A percentile compares a stretch with the other conserved stretches of the same genome.
Conservation (phyloP, 169 alveolate species). For the Toxoplasma gondii region DNA sequence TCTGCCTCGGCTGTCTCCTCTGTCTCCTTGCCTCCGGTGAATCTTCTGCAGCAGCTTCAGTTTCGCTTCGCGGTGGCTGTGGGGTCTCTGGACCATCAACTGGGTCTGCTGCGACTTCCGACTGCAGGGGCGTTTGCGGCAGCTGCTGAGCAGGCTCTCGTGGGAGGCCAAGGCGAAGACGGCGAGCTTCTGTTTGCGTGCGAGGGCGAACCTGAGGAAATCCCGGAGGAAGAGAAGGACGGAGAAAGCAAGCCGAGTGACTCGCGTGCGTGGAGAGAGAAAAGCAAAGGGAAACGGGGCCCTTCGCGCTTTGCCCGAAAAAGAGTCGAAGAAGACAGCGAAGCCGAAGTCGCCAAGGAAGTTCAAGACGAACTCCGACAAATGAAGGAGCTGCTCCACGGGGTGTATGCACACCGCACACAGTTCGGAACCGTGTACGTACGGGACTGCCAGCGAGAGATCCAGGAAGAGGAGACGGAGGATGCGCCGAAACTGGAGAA, state of each 20-base stretch:
- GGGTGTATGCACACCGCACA: neutral
- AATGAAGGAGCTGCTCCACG: neutral
- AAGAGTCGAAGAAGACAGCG: neutral
- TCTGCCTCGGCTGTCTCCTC: neutral
- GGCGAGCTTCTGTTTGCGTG: neutral
- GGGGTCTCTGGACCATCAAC: neutral
- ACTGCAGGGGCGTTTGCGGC: neutral
- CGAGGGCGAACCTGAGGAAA: neutral
- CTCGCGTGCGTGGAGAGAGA: neutral
- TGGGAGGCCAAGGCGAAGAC: neutral
- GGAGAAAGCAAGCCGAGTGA: neutral
- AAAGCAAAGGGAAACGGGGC: neutral
- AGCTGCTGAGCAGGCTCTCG: neutral
- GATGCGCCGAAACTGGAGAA: neutral
- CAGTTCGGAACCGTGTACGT: neutral
- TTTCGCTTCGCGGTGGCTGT: neutral
- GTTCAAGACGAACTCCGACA: neutral
- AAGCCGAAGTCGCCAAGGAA: neutral
- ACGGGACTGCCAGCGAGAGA: neutral
- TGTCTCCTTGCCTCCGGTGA: neutral
- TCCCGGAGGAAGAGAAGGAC: neutral
- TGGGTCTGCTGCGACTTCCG: neutral
- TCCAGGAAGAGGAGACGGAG: neutral
- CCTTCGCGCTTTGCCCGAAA: neutral
- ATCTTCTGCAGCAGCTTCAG: slow-evolving; percentile 15